Base-by-base conservation (phyloP, 1,284 basidiomycete genomes). In the Leccinum angustisporum region DNA sequence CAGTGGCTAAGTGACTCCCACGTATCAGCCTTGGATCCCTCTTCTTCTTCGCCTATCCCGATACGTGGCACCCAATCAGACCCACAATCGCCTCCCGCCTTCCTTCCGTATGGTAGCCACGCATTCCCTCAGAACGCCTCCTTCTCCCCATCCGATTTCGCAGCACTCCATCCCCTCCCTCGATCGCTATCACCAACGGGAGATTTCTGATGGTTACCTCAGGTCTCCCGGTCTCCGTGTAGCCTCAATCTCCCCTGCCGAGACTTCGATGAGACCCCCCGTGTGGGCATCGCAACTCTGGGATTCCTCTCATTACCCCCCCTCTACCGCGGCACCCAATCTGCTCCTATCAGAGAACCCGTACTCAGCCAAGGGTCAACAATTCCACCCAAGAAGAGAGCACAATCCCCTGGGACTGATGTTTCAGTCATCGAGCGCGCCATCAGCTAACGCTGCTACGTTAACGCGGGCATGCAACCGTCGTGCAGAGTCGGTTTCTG, bases 361-460 rank as follows among this genome's bases (percentile, higher is more conserved):
- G 57, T 75, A 76, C 66, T 60, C 69, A 52, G 64, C 68, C 59
- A 76, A 69, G 56, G 59, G 63, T 5, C 73, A 71, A 7, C 73
- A 74, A 43, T 75, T 74, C 59, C 80, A 76, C 2, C 64, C 67
- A 21, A 70, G 74, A 60, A 70, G 82, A 62, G 79, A 80, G 31
- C 75, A 79, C 48, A 73, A 81, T 48, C 77, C 83, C 14, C 84
- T 78, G 73, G 85, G 70, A 73, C 89, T 84, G 76, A 84, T 84
- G 76, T 95, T 83, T 85, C 92, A 82, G 76, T 94, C 83, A 66
- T 90, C 82, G 66, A 94, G 83, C 74, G 92, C 82, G 60, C 90
- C 80, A 33, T 81, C 86, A 58, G 73, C 77, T 14, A 78, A 77
- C 61, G 70, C 77, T 50, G 78, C 81, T 54, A 76, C 76, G 50